A percentile compares a stretch with the other conserved stretches of the same genome.
phyloP scores from a whole-genome alignment of 1,284 basidiomycete genomes.

The Fomitopsis betulina region DNA sequence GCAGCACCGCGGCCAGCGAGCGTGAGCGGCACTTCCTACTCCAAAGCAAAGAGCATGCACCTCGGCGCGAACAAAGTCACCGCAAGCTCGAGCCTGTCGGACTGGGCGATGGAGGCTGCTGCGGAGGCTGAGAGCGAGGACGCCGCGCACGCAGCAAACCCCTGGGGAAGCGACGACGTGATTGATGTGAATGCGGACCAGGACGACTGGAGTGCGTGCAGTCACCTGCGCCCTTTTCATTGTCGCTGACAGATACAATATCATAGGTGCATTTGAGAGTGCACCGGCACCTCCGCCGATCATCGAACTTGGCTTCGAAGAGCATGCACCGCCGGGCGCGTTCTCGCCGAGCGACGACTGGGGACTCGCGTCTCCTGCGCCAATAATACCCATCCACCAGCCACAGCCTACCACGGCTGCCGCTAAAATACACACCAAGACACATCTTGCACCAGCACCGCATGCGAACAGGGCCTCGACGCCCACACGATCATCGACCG shows the following conservation, averaged over 20 bases:
- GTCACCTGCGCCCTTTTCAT: neutral
- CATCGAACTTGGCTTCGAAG: constrained; percentile 18
- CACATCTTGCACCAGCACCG: constrained; percentile 1
- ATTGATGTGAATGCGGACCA: constrained; percentile 90
- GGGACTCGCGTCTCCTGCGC: neutral
- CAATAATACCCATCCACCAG: constrained; percentile 9
- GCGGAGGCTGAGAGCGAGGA: constrained; percentile 34
- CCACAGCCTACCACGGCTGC: constrained; percentile 5
- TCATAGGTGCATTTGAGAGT: constrained; percentile 76
- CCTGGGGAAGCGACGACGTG: constrained; percentile 74
- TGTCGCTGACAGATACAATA: neutral
- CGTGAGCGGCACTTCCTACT: constrained; percentile 20
- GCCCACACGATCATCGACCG: constrained; percentile 19
- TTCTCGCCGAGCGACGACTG: neutral
- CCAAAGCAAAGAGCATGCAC: constrained; percentile 57
- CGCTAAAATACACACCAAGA: constrained; percentile 1
- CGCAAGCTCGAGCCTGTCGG: constrained; percentile 34
- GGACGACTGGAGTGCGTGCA: constrained; percentile 82
- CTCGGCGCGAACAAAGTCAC: constrained; percentile 55
- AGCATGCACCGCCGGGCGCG: neutral
- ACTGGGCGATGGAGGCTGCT: constrained; percentile 55
- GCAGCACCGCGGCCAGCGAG: constrained; percentile 11
- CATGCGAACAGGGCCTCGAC: constrained; percentile 12
- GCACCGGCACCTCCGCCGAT: constrained; percentile 37
- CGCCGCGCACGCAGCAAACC: constrained; percentile 31